Percentiles rank a stretch among this genome's conserved stretches.
These are phyloP conservation scores for Lactarius indigo DNA, from an alignment of 768 basidiomycete species.

Conservation along the genomic window DNA sequence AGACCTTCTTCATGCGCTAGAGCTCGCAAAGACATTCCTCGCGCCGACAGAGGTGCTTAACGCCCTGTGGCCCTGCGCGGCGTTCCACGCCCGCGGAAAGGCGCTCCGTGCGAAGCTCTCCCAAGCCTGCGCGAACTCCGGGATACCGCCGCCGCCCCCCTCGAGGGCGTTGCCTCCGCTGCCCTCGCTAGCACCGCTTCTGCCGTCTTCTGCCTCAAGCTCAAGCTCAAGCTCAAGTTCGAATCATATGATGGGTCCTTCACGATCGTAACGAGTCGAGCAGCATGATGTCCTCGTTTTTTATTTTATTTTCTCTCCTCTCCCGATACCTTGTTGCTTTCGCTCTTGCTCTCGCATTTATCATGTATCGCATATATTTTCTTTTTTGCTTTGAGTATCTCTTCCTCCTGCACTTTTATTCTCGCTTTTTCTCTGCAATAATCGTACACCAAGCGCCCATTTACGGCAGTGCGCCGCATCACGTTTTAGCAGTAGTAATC, in stretches of 20 bases:
- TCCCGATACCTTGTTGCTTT: neutral
- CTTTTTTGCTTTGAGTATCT: no score
- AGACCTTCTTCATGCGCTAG: constrained; percentile 52
- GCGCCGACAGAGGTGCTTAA: constrained; percentile 63
- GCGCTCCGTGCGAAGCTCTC: constrained; percentile 29
- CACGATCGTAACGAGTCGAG: neutral
- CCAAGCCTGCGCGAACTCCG: constrained; percentile 28
- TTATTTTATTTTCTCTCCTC: neutral
- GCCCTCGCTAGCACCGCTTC: neutral
- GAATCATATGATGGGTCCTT: neutral
- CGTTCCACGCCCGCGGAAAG: constrained; percentile 27
- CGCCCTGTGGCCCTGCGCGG: constrained; percentile 59
- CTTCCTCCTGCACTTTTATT: no score
- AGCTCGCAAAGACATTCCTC: constrained; percentile 63
- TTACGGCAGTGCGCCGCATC: no score
- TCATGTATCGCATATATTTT: no score
- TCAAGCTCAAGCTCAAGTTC: neutral
- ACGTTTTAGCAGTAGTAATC: no score
- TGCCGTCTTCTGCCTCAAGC: neutral
- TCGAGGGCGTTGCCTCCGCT: neutral
- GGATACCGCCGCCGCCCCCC: constrained; percentile 27
- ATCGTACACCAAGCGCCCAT: no score
- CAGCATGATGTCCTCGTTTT: no score
- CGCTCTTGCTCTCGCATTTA: neutral
- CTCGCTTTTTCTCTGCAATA: no score